Conservation (phyloP, 2,329 filamentous ascomycete genomes). For the Cordyceps farinosa region DNA sequence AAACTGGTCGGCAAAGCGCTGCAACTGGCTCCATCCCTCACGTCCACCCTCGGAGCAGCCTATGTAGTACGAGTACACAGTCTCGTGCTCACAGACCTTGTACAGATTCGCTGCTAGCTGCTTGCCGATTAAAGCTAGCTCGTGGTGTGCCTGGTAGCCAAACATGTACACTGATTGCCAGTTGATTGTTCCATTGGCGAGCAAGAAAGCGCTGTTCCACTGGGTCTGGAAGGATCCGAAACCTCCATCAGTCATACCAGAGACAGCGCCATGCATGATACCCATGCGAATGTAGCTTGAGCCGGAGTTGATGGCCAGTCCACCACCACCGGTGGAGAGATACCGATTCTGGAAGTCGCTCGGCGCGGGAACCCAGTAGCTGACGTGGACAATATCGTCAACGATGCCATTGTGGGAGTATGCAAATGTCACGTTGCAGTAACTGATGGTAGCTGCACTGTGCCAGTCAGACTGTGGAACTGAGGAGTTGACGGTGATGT, state of each 20-base stretch:
- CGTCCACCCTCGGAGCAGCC: constrained; percentile 53
- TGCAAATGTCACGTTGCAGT: constrained; percentile 45
- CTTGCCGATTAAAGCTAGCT: constrained; percentile 40
- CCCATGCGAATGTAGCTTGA: constrained; percentile 34
- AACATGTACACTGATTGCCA: constrained; percentile 36
- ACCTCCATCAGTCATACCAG: constrained; percentile 47
- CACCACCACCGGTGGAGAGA: constrained; percentile 44
- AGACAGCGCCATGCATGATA: constrained; percentile 44
- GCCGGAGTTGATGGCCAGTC: constrained; percentile 41
- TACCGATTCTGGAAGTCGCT: constrained; percentile 43
- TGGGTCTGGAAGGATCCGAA: constrained; percentile 44
- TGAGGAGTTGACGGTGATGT: constrained; percentile 31
- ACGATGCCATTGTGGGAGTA: constrained; percentile 41
- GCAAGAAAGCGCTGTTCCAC: constrained; percentile 35
- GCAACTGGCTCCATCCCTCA: constrained; percentile 47
- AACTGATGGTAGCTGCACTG: constrained; percentile 33
- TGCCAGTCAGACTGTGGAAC: constrained; percentile 28
- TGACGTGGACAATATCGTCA: constrained; percentile 32
- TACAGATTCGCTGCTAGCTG: constrained; percentile 41
- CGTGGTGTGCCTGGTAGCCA: constrained; percentile 36
- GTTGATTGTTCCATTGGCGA: constrained; percentile 38
- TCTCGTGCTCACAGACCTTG: constrained; percentile 26
- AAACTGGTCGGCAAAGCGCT: constrained; percentile 47
- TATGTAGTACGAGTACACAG: constrained; percentile 48
- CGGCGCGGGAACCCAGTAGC: constrained; percentile 42